phyloP scores from a whole-genome alignment of 805 yeast genomes.

The Yarrowia sp. region DNA sequence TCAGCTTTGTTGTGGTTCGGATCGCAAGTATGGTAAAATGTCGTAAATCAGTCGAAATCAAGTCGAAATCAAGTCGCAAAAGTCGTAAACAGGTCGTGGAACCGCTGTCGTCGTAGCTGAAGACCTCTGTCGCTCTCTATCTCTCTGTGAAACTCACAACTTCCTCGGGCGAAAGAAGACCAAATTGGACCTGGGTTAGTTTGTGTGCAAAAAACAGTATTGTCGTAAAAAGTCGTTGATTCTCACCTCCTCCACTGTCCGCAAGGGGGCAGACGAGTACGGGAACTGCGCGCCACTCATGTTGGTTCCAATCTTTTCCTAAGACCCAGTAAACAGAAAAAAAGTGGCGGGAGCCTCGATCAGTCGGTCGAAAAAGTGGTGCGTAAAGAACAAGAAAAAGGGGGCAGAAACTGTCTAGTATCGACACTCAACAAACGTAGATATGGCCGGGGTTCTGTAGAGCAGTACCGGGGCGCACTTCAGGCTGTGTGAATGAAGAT shows the following conservation, averaged over 20 bases:
- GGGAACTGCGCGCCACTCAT: conserved; percentile 67
- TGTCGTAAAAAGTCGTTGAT: conserved; percentile 9
- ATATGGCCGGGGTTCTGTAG: conserved; percentile 7
- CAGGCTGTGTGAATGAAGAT: conserved; percentile 19
- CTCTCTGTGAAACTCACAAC: conserved; percentile 54
- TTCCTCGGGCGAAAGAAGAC: conserved; percentile 97
- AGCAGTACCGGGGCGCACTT: conserved; percentile 1
- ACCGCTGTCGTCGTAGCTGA: neutral
- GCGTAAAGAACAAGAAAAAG: neutral
- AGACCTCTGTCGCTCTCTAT: neutral
- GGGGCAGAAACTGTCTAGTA: conserved; percentile 2
- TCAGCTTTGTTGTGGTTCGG: neutral
- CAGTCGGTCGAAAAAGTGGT: conserved; percentile 12
- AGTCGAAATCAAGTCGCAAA: neutral
- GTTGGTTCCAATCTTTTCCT: conserved; percentile 36
- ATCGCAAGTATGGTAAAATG: too few relatives aligned
- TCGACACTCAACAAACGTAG: conserved; percentile 9
- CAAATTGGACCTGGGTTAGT: conserved; percentile 79
- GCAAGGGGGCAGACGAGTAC: conserved; percentile 97
- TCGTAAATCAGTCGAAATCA: neutral
- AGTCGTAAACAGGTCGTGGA: neutral
- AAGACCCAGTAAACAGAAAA: conserved; percentile 18
- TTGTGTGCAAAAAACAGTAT: neutral
- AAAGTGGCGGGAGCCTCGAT: conserved; percentile 26
- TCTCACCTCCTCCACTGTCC: conserved; percentile 89